Evolutionary conservation across 371 early-diverging fungal genomes (phyloP).

Genomic region (Mucor piriformis): DNA sequence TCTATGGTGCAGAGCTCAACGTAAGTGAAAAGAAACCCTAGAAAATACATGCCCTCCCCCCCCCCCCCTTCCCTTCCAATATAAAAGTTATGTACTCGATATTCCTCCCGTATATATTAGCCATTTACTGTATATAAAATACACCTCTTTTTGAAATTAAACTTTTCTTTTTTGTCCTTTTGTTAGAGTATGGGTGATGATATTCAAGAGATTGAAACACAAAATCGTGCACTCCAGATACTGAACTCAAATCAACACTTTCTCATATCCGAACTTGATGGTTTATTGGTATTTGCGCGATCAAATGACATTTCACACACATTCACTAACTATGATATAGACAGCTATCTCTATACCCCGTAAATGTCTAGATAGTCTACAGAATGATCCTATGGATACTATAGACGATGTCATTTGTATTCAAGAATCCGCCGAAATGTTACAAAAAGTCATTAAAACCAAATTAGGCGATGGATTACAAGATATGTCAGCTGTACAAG

Average conservation of each 20-base stretch:
- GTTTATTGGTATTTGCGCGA: constrained; percentile 77
- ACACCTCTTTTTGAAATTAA: background rate
- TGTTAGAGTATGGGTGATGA: constrained; percentile 90
- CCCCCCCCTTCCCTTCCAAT: background rate
- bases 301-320: background rate
- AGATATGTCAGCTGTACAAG: constrained; percentile 79
- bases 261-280: constrained; percentile 82
- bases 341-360: constrained; percentile 45
- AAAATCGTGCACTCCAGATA: constrained; percentile 89
- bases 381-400: constrained; percentile 83
- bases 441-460: constrained; percentile 79
- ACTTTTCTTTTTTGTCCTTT: background rate
- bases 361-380: constrained; percentile 59
- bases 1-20: constrained; percentile 88
- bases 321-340: constrained; percentile 21
- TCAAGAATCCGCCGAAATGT: constrained; percentile 76
- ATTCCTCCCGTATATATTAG: background rate
- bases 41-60: background rate
- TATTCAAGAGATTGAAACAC: constrained; percentile 91
- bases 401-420: constrained; percentile 75
- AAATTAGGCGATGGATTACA: constrained; percentile 74
- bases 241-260: constrained; percentile 84
- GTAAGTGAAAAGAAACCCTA: constrained; percentile 43
- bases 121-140: background rate
- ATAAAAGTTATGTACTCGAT: background rate